Conservation (phyloP, 495 filamentous ascomycete species). For the Penicillium salamii region DNA sequence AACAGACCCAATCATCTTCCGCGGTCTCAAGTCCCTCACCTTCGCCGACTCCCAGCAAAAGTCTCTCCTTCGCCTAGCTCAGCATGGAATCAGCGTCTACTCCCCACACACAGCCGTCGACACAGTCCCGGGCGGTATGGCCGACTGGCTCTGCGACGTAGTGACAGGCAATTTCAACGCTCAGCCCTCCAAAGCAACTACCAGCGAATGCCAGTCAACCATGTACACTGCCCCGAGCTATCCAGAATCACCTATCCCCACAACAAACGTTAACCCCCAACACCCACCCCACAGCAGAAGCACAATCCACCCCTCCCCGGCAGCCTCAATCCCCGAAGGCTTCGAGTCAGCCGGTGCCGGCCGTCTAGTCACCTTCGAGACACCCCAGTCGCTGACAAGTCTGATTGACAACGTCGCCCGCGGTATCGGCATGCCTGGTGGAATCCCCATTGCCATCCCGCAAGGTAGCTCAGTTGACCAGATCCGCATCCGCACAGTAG, state of each 20-base stretch:
- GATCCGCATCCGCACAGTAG: constrained; percentile 56
- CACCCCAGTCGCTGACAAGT: constrained; percentile 54
- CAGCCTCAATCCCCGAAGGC: constrained; percentile 41
- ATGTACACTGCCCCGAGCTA: constrained; percentile 44
- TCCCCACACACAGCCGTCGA: constrained; percentile 94
- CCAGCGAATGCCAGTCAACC: constrained; percentile 20
- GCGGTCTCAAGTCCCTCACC: constrained; percentile 81
- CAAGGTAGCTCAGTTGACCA: constrained; percentile 50
- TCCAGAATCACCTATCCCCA: constrained; percentile 26
- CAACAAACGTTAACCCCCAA: constrained; percentile 34
- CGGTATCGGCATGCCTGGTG: constrained; percentile 60
- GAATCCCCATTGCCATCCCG: constrained; percentile 67
- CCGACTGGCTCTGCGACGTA: constrained; percentile 93
- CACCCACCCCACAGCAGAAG: constrained; percentile 47
- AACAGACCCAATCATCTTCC: constrained; percentile 93
- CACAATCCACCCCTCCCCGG: constrained; percentile 50
- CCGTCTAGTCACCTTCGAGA: constrained; percentile 61
- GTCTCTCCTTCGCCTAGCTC: constrained; percentile 76
- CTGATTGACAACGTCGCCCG: constrained; percentile 61
- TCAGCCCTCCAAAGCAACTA: constrained; percentile 3
- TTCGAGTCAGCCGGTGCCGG: constrained; percentile 75
- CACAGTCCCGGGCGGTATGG: constrained; percentile 79
- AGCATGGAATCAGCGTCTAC: constrained; percentile 91
- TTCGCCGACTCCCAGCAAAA: constrained; percentile 82
- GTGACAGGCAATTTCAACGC: constrained; percentile 53